Conservation (phyloP, 495 filamentous ascomycete genomes). For the Penicillium atrosanguineum region DNA sequence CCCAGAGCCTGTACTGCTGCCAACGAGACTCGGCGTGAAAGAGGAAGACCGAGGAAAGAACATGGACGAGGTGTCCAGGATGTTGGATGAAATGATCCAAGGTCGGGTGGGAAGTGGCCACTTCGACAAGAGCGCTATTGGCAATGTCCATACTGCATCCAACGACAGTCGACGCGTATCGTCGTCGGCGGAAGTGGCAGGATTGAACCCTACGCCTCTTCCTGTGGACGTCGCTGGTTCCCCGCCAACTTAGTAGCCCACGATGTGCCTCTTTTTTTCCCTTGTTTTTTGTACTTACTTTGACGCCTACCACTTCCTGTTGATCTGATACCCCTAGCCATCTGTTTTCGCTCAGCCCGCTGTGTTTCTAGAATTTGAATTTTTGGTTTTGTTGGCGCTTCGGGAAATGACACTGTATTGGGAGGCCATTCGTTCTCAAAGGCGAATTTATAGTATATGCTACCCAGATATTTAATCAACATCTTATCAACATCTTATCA, state of each 20-base stretch:
- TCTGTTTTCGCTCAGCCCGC: constrained; percentile 12
- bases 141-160: constrained; percentile 50
- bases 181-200: constrained; percentile 27
- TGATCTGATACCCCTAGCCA: constrained; percentile 32
- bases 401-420: neutral
- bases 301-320: constrained; percentile 13
- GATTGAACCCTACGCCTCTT: constrained; percentile 24
- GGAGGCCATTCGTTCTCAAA: neutral
- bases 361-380: constrained; percentile 5
- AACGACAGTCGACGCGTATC: constrained; percentile 37
- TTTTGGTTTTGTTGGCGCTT: neutral
- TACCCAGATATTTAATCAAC: neutral
- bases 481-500: no score
- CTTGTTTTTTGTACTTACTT: constrained; percentile 8
- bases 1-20: constrained; percentile 21
- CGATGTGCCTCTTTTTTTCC: constrained; percentile 11
- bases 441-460: neutral
- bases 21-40: constrained; percentile 26
- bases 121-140: constrained; percentile 56
- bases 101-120: constrained; percentile 73
- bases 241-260: constrained; percentile 9
- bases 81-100: constrained; percentile 94
- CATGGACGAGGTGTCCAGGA: constrained; percentile 83
- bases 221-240: constrained; percentile 7
- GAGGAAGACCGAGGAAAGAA: constrained; percentile 59